Evolutionary conservation across 192 early-diverging fungal species (phyloP), one percentile per base, ranked within the genome.

Genomic region (Fimicolochytrium jonesii): DNA sequence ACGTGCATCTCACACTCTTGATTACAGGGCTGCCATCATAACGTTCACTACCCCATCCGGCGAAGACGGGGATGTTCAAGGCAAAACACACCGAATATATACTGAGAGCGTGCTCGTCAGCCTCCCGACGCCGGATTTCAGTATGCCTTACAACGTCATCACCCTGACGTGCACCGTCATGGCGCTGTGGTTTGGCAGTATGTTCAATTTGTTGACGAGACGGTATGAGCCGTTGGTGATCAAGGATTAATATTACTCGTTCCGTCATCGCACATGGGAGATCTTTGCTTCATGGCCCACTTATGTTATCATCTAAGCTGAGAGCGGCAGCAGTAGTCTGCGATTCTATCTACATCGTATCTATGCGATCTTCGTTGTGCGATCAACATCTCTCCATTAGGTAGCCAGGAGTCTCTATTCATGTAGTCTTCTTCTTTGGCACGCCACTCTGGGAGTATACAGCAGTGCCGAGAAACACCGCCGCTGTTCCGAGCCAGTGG

Each of bases 101-200:
- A 93, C 92, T 0, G 91, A 95, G 66, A 83, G 85, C 10, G 60
- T 96, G n/a, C 76, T 97, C 29, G 82, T 95, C 42, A 88, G 85
- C 53, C 78, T 97, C 46, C 94, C 96, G 1, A 96, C 94, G 5
- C 94, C 96, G 3, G 96, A 99, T 61, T 99, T 99, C 54, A 90
- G 87, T 47, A 99, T 99, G 96, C 94, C 94, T 0, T 99, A 99
- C 77, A 99, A 99, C 75, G 94, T 97, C 46, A 94, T 99, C 52
- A 95, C 96, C 0, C 79, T 97, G 73, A 93, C 94, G 9, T 97
- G 93, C 62, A 99, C 96, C 0, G 83, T 97, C 5, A 83, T 98
- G 56, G 92, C 93, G 6, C 71, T 96, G 39, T 95, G 92, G 72
- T 98, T 95, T 89, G 95, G 95, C 15, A 83, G 86, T n/a, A 80